Evolutionary conservation across 371 early-diverging fungal species (phyloP).

Genomic region (Capillidium heterosporum): DNA sequence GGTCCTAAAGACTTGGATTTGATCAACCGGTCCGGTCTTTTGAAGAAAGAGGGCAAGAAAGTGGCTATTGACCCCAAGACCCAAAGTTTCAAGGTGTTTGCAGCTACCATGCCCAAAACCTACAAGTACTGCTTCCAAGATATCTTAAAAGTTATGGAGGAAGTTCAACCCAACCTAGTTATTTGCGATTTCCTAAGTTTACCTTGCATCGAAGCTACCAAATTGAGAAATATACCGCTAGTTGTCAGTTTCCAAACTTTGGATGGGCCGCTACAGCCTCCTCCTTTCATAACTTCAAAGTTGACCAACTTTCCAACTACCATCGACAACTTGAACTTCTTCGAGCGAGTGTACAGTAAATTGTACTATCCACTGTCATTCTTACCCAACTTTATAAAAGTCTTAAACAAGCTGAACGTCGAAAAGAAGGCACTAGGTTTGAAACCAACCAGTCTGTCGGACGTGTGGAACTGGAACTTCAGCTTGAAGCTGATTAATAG

Average conservation of each 20-base stretch:
- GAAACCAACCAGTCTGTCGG: neutral
- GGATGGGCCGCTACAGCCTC: neutral
- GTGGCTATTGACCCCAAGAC: neutral
- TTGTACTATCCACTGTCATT: neutral
- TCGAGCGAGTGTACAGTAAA: neutral
- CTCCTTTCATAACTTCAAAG: neutral
- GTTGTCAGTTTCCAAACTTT: neutral
- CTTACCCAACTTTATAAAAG: neutral
- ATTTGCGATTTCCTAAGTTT: slow-evolving; percentile 2
- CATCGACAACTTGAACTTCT: neutral
- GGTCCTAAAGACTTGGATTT: neutral
- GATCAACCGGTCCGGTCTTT: neutral
- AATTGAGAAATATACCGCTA: neutral
- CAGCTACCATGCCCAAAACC: neutral
- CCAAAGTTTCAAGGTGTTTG: neutral
- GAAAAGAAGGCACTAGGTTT: neutral
- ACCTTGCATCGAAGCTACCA: neutral
- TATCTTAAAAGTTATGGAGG: neutral
- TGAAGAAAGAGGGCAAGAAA: neutral
- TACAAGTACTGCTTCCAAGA: neutral
- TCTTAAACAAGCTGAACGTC: neutral
- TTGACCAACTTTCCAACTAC: neutral
- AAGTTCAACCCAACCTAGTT: neutral
- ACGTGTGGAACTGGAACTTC: neutral
- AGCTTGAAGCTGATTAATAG: neutral